Base-by-base conservation (phyloP, 2,329 filamentous ascomycete genomes). In the Nigrograna mackinnonii region DNA sequence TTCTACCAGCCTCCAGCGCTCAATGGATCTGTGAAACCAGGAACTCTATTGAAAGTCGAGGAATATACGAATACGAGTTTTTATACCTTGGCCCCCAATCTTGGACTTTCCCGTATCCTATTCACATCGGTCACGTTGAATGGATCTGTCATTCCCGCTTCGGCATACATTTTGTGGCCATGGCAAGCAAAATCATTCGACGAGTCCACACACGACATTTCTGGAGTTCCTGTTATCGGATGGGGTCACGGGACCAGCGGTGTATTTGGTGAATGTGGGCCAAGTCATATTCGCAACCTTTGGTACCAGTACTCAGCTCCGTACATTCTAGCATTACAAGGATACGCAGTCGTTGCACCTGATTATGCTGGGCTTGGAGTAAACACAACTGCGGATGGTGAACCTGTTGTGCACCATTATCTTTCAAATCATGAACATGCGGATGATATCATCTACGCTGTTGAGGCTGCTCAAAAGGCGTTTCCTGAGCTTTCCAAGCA, bases 241-340 rank as follows among this genome's bases (percentile, higher is more conserved):
- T 67, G 22, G 86, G 85, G 52, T 83, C 79, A 24, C 72, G 82
- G 75, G 13, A 85, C 78, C 62, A 86, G 68, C 4, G 85, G 84
- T 31, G 3, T 46, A 42, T 34, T 74, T 70, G 20, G 33, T 4
- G 21, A 44, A 5, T 54, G 52, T 35, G 60, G 52, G 1, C 59
- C 60, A 4, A 54, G 47, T 9, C 49, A 58, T 37, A 42, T 55
- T 19, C 47, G 52, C n/a, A 54, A 49, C 35, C 54, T 66, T 2
- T 60, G 52, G 50, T 47, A 58, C 22, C 43, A 62, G 18, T 61
- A 50, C 39, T 32, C 42, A 22, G 57, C 46, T 7, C 58, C 61
- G 1, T 62, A 50, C 41, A 41, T 42, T 5, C 47, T 64, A 9
- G 58, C 57, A 1, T 48, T 58, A 1, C 43, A 54, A 24, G 62